Base-by-base conservation (phyloP, 2,329 filamentous ascomycete genomes). In the Teratosphaeriaceae sp. region DNA sequence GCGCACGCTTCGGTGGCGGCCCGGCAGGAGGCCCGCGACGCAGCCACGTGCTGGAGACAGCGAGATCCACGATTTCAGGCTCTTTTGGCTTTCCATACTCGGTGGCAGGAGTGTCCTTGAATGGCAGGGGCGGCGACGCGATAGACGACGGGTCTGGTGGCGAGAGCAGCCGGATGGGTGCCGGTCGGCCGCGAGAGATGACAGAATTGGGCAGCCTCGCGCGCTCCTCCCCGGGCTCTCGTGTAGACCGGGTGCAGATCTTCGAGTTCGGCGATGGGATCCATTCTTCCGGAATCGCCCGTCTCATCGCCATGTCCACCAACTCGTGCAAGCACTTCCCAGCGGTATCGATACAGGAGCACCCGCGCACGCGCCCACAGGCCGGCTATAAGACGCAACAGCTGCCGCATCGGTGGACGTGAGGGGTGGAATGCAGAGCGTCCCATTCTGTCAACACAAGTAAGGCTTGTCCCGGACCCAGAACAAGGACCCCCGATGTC, bases 401-500 rank as follows among this genome's bases (percentile, higher is more conserved):
- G n/a, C 31, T 13, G 31, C 45, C 43, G 37, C 27, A n/a, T 39
- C n/a, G n/a, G n/a, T 47, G 48, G 50, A 56, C 44, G 47, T 55
- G 49, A 56, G 54, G 52, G 46, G 48, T 40, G 56, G 56, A 58
- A 58, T 58, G 56, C 27, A 56, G 51, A n/a, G n/a, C n/a, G n/a
- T n/a, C n/a, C n/a, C n/a, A n/a, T n/a, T n/a, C n/a, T n/a, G n/a
- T 58, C 53, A 56, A 55, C 52, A 58, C n/a, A 21, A n/a, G 36
- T 18, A 20, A 29, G 30, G 22, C n/a, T n/a, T n/a, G n/a, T n/a
- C n/a, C n/a, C n/a, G n/a, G n/a, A 3, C 21, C 40, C 7, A 24
- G 21, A 16, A 26, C 7, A 19, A 29, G 18, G 19, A 30, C 21
- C 16, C n/a, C 31, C 27, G 29, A 24, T 40, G 35, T 43, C 44